phyloP scores from a whole-genome alignment of 2,329 filamentous ascomycete genomes.

The Chaetothyriales sp. region DNA sequence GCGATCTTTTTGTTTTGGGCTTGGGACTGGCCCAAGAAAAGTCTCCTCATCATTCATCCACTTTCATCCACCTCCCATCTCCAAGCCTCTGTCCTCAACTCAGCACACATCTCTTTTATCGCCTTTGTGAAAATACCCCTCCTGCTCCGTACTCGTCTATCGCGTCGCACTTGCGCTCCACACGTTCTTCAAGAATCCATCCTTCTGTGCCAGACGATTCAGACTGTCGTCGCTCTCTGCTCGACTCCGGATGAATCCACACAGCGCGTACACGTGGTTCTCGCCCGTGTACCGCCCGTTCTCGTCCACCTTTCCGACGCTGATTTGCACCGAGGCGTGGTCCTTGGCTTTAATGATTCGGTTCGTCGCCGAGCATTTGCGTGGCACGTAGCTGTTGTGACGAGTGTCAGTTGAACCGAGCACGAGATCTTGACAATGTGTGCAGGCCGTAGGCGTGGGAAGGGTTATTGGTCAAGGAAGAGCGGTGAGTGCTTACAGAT shows the following conservation, averaged over 20 bases:
- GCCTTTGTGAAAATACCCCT: not conserved
- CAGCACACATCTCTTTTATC: not conserved
- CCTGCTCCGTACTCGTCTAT: conserved; percentile 5
- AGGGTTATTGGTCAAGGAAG: not conserved
- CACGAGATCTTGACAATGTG: not conserved
- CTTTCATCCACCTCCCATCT: not conserved
- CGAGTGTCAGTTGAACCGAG: not conserved
- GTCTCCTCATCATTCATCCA: not conserved
- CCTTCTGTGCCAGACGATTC: conserved; percentile 89
- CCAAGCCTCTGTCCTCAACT: not conserved
- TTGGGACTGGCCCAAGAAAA: not conserved
- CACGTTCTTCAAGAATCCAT: conserved; percentile 93
- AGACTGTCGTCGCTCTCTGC: conserved; percentile 94
- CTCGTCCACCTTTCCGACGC: conserved; percentile 96
- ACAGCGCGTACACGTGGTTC: conserved; percentile 94
- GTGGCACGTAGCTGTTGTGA: conserved; percentile 70
- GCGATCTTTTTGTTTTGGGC: not conserved
- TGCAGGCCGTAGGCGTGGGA: not conserved
- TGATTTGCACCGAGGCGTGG: conserved; percentile 96
- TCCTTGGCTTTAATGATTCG: conserved; percentile 99
- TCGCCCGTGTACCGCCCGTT: conserved; percentile 93
- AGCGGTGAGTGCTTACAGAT: conserved; percentile 53
- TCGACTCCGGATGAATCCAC: conserved; percentile 94
- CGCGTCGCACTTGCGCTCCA: conserved; percentile 52
- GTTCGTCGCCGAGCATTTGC: conserved; percentile 98